phyloP scores from a whole-genome alignment of 1,284 basidiomycete species.

The Meripilus lineatus region DNA sequence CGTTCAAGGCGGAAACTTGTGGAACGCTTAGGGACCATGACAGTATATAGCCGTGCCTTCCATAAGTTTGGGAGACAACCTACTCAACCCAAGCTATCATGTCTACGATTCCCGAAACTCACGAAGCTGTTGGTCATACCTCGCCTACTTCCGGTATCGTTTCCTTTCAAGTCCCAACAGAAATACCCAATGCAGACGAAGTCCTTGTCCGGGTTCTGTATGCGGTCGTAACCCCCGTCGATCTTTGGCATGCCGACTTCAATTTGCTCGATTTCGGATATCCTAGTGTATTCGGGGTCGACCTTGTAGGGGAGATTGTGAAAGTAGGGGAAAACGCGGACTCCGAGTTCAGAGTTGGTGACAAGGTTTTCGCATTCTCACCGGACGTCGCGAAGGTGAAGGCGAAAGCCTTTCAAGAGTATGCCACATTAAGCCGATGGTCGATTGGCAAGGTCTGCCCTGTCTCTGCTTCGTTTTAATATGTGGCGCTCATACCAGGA shows the following conservation, averaged over 20 bases:
- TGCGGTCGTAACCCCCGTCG: constrained; percentile 36
- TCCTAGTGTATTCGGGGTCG: constrained; percentile 38
- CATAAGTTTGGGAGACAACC: no score
- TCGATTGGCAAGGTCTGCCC: constrained; percentile 36
- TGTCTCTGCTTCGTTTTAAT: neutral
- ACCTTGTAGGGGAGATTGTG: constrained; percentile 34
- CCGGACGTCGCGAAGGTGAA: constrained; percentile 20
- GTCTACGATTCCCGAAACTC: constrained; percentile 3
- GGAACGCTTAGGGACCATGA: no score
- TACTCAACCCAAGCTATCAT: no score
- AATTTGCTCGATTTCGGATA: constrained; percentile 29
- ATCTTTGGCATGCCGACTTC: constrained; percentile 37
- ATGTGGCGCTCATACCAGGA: neutral
- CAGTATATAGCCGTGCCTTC: no score
- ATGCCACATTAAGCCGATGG: constrained; percentile 28
- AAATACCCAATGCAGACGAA: constrained; percentile 33
- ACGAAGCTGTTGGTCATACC: constrained; percentile 4
- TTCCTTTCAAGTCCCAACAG: constrained; percentile 29
- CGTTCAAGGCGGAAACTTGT: no score
- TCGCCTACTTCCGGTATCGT: neutral
- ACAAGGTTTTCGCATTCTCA: constrained; percentile 30
- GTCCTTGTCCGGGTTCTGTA: constrained; percentile 46
- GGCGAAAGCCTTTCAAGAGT: constrained; percentile 40
- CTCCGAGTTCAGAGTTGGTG: constrained; percentile 35
- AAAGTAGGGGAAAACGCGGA: constrained; percentile 35